Conservation (phyloP, 2,329 filamentous ascomycete species). For the Didymella glomerata region DNA sequence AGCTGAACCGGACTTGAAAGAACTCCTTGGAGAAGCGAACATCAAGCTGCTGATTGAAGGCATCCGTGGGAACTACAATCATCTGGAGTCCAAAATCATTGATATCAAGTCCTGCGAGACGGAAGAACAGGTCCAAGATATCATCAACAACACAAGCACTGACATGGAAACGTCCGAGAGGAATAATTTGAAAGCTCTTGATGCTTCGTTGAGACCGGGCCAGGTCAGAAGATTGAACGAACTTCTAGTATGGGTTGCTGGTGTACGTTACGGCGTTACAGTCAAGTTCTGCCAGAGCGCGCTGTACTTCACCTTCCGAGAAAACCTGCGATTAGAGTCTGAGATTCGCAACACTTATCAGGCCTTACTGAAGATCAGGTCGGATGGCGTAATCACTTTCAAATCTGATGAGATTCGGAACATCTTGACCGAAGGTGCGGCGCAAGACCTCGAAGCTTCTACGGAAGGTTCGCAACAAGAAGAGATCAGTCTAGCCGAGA, state of each 20-base stretch:
- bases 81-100: conserved; percentile 25
- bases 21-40: conserved; percentile 21
- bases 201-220: conserved; percentile 11
- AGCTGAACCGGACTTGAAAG: conserved; percentile 22
- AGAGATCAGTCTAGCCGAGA: conserved; percentile 12
- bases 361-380: conserved; percentile 13
- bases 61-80: conserved; percentile 21
- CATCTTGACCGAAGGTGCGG: conserved; percentile 1
- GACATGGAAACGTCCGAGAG: conserved; percentile 15
- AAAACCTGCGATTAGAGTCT: conserved; percentile 17
- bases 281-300: conserved; percentile 24
- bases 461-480: neutral
- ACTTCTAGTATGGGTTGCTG: conserved; percentile 27
- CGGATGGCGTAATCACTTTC: conserved; percentile 11
- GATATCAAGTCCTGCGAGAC: conserved; percentile 29
- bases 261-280: neutral
- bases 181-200: conserved; percentile 4
- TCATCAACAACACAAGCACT: conserved; percentile 22
- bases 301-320: conserved; percentile 15
- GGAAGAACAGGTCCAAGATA: conserved; percentile 20
- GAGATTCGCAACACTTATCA: conserved; percentile 18
- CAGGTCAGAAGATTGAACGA: conserved; percentile 24
- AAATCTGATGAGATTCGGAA: conserved; percentile 13
- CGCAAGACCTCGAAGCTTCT: neutral
- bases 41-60: conserved; percentile 24